Conservation (phyloP, 495 filamentous ascomycete species). For the Trichocladium antarcticum region DNA sequence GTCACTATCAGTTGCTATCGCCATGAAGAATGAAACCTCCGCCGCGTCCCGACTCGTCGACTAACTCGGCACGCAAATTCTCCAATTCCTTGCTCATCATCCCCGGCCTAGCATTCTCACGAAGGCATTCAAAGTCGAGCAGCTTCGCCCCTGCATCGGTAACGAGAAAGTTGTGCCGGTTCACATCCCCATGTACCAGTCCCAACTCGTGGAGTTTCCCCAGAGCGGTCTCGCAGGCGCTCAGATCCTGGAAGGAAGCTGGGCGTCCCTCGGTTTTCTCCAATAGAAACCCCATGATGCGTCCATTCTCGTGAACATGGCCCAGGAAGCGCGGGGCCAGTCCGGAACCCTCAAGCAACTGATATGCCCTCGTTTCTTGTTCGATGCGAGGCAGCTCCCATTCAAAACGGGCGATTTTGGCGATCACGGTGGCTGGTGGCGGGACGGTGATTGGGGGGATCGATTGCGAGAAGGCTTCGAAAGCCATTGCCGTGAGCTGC, state of each 20-base stretch:
- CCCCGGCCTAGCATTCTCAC: background rate
- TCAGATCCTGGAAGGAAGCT: background rate
- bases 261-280: conserved; percentile 21
- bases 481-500: no score
- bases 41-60: conserved; percentile 9
- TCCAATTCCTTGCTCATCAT: conserved; percentile 7
- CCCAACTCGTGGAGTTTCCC: conserved; percentile 10
- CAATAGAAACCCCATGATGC: conserved; percentile 29
- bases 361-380: no score
- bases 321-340: conserved; percentile 25
- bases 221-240: conserved; percentile 7
- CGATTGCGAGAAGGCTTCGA: no score
- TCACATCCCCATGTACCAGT: conserved; percentile 12
- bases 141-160: conserved; percentile 2
- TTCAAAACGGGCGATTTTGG: no score
- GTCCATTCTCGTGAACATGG: conserved; percentile 27
- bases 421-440: no score
- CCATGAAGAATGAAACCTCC: conserved; percentile 1
- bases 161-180: conserved; percentile 14
- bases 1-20: background rate
- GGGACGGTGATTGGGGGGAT: no score
- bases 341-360: conserved; percentile 14
- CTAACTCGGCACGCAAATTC: conserved; percentile 3
- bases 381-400: no score
- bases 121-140: conserved; percentile 17